Percentiles rank a stretch among this genome's conserved stretches.
Conservation (phyloP, 2,329 filamentous ascomycete genomes). For the Rhynchosporium graminicola region DNA sequence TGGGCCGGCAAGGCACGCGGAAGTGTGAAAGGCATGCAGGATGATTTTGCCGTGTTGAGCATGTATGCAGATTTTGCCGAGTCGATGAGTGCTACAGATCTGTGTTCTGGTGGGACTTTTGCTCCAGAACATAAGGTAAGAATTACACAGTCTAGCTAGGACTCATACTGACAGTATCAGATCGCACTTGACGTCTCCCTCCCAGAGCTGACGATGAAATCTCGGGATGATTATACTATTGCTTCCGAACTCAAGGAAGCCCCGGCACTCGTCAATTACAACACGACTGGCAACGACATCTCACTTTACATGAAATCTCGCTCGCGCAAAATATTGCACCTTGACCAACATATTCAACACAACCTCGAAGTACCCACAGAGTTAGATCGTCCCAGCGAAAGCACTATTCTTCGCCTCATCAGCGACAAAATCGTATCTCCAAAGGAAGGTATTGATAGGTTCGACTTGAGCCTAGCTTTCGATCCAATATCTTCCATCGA, state of each 20-base stretch:
- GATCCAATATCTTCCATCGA: conserved; percentile 59
- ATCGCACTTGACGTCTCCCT: conserved; percentile 32
- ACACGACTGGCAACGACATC: conserved; percentile 29
- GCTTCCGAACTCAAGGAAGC: conserved; percentile 55
- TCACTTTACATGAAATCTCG: conserved; percentile 37
- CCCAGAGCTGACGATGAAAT: conserved; percentile 46
- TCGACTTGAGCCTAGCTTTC: conserved; percentile 60
- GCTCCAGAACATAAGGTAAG: conserved; percentile 34
- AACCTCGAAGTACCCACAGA: conserved; percentile 30
- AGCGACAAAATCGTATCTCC: conserved; percentile 21
- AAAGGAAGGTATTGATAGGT: conserved; percentile 45
- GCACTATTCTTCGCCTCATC: conserved; percentile 32
- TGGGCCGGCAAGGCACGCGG: conserved; percentile 43
- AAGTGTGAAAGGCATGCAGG: conserved; percentile 21
- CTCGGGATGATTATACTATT: conserved; percentile 55
- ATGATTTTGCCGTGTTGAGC: conserved; percentile 46
- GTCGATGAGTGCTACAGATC: conserved; percentile 65
- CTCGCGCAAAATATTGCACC: conserved; percentile 35
- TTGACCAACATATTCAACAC: conserved; percentile 32
- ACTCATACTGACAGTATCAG: conserved; percentile 22
- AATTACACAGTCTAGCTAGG: background rate
- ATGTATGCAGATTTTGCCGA: conserved; percentile 57
- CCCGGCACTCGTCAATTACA: conserved; percentile 40
- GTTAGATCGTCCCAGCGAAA: conserved; percentile 32
- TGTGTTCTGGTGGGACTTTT: conserved; percentile 45